Evolutionary conservation across 371 early-diverging fungal species (phyloP), one percentile per base, ranked within the genome.

Genomic region (Conidiobolus incongruus): DNA sequence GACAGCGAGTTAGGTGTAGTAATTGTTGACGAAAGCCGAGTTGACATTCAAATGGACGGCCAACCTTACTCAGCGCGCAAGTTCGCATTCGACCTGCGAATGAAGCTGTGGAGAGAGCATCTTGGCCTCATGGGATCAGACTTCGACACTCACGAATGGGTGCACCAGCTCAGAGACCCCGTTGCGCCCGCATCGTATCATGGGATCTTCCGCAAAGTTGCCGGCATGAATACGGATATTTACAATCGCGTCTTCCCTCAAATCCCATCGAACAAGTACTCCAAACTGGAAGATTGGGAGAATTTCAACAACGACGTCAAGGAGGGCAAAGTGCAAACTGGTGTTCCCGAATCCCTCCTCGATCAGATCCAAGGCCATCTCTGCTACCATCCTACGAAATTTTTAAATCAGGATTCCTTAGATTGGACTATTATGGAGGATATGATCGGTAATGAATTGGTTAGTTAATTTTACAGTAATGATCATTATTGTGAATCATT

Each of bases 11-110:
- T 39, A n/a, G 39, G 39, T 12, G 39, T n/a, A 6, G 39, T 39
- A 12, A 23, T 39, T 23, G 12, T 82, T 56, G 89, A 88, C 50
- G 62, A 70, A 1, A 66, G 73, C 28, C 62, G 59, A 35, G 63
- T 89, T 0, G 53, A 59, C 7, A 67, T 77, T 0, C 63, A 59
- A 31, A 79, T 89, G 83, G 60, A 79, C 50, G 81, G 77, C 2
- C 56, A 72, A 24, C 59, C 62, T 15, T 75, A 72, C 63, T 53
- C 47, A 42, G 38, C 13, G n/a, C 4, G 39, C 20, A 39, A 23
- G 23, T 39, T 39, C 23, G 39, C 39, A 12, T 21, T 19, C 5
- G 39, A 39, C 10, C 23, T 39, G n/a, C 39, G 39, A 13, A 21
- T 39, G 11, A 39, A 26, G 39, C 39, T 39, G 7, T 39, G 39